phyloP scores from a whole-genome alignment of 2,329 filamentous ascomycete genomes.

The Falciphora oryzae region DNA sequence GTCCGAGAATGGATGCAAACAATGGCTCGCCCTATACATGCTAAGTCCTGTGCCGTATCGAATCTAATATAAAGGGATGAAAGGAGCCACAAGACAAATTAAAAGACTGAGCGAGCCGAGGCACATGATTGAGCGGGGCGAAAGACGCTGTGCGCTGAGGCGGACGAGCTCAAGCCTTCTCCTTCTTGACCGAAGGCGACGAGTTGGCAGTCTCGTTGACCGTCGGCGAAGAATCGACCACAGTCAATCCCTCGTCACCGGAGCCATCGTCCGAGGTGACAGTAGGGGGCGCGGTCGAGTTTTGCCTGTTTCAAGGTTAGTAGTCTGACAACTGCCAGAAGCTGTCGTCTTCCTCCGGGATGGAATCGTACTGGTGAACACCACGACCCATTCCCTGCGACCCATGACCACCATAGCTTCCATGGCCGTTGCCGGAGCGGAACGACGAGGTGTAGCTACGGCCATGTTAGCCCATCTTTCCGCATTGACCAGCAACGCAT shows the following conservation, averaged over 20 bases:
- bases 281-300: slow-evolving; percentile 32
- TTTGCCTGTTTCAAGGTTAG: slow-evolving; percentile 28
- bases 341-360: not conserved
- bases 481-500: not conserved
- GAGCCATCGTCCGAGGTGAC: slow-evolving; percentile 40
- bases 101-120: slow-evolving; percentile 3
- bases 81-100: slow-evolving; percentile 5
- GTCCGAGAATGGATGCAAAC: slow-evolving; percentile 9
- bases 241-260: slow-evolving; percentile 48
- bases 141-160: not conserved
- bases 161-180: slow-evolving; percentile 18
- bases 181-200: slow-evolving; percentile 44
- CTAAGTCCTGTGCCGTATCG: slow-evolving; percentile 4
- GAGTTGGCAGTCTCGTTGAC: slow-evolving; percentile 40
- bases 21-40: slow-evolving; percentile 7
- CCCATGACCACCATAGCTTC: slow-evolving; percentile 4
- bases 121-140: not conserved
- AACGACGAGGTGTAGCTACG: slow-evolving; percentile 6
- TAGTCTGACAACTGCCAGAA: slow-evolving; percentile 12
- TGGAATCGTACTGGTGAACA: slow-evolving; percentile 6
- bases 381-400: slow-evolving; percentile 5
- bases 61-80: slow-evolving; percentile 1
- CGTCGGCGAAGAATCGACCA: slow-evolving; percentile 41
- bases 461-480: not conserved
- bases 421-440: slow-evolving; percentile 6